Evolutionary conservation across 2,329 filamentous ascomycete genomes (phyloP), one percentile per base, ranked within the genome.

Genomic region (Clathrospora elynae): DNA sequence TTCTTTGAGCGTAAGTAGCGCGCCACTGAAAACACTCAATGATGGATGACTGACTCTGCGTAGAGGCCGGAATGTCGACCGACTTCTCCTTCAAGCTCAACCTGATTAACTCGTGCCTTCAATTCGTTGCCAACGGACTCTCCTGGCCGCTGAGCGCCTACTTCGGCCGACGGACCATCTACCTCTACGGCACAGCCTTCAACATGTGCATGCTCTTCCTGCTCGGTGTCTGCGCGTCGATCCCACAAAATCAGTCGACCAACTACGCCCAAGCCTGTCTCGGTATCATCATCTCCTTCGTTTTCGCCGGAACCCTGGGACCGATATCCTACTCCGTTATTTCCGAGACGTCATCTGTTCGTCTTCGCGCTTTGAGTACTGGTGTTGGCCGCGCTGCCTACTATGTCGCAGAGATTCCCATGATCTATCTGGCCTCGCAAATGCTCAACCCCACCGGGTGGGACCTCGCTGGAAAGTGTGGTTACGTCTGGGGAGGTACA

Each of bases 261-360:
- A 75, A 68, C 48, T 71, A 77, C 33, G 82, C 82, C 1, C 79
- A 83, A 62, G 83, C 83, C 16, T 79, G 78, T 11, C 71, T 86
- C 11, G 83, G 82, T 40, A 70, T 86, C 29, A 79, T 85, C 59
- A 75, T 86, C 57, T 85, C 83, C 14, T 80, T 86, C 49, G 72
- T 84, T 17, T 87, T 84, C 71, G 79, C 77, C 24, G 69, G 83
- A 12, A 79, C 80, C 52, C 81, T 81, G 11, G 83, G 81, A 2
- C 83, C 83, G n/a, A 79, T 80, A 25, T 84, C 83, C 8, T 86
- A 79, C 76, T 79, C 81, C 66, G 82, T 85, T 57, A 85, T 85
- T 35, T 81, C 79, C 46, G 83, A 85, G 67, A 85, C 83, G 2
- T 84, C 83, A 0, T 73, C 83, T 30, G 76, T 85, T 42, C 81